Percentiles rank a stretch among this genome's conserved stretches.
phyloP scores from a whole-genome alignment of 208 protist species.

The Crithidia acanthocephali region DNA sequence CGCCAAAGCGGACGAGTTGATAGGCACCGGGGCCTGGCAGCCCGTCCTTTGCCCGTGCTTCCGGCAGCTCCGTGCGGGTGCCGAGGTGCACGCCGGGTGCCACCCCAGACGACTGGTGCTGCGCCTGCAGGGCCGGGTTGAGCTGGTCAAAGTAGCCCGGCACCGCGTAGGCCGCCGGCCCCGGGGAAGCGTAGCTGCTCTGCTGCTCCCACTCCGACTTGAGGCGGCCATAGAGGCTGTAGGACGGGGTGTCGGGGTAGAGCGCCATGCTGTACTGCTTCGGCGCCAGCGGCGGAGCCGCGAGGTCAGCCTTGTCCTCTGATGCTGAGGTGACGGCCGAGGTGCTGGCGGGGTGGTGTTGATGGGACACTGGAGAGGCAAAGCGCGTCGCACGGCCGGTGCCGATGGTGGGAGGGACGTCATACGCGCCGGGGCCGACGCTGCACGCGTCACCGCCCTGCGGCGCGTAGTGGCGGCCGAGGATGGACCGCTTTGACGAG shows the following conservation, averaged over 20 bases:
- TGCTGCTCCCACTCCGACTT: slow-evolving; percentile 42
- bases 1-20: slow-evolving; percentile 46
- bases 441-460: slow-evolving; percentile 35
- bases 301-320: background rate
- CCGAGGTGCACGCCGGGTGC: slow-evolving; percentile 61
- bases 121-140: slow-evolving; percentile 11
- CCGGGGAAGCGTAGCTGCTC: slow-evolving; percentile 25
- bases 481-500: slow-evolving; percentile 52
- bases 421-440: slow-evolving; percentile 67
- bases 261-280: slow-evolving; percentile 83
- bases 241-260: slow-evolving; percentile 62
- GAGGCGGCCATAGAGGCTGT: slow-evolving; percentile 64
- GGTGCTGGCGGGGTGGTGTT: background rate
- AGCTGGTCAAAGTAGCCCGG: slow-evolving; percentile 54
- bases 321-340: background rate
- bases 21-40: slow-evolving; percentile 50
- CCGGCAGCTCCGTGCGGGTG: slow-evolving; percentile 43
- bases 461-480: slow-evolving; percentile 29
- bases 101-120: slow-evolving; percentile 29
- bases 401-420: slow-evolving; percentile 65
- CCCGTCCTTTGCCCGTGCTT: slow-evolving; percentile 26
- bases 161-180: slow-evolving; percentile 57
- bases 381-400: slow-evolving; percentile 57
- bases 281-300: slow-evolving; percentile 17
- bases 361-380: slow-evolving; percentile 17